phyloP scores from a whole-genome alignment of 192 early-diverging fungal genomes.

The Haplosporangium gracile region DNA sequence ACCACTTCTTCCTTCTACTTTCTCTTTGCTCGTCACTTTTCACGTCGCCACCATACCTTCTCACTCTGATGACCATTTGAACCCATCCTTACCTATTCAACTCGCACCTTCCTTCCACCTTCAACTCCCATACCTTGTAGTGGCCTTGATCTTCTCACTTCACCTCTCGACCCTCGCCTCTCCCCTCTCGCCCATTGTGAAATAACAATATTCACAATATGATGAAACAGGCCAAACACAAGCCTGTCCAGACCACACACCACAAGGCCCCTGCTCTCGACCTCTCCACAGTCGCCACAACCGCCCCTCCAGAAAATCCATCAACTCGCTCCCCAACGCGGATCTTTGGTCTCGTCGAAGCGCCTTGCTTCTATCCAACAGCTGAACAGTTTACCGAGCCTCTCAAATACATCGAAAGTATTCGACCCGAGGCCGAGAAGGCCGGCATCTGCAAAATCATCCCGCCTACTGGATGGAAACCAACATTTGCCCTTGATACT shows the following conservation, averaged over 20 bases:
- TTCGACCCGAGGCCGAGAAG: constrained; percentile 79
- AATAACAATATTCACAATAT: constrained; percentile 9
- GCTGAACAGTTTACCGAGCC: constrained; percentile 88
- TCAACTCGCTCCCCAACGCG: constrained; percentile 29
- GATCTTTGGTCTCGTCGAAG: constrained; percentile 81
- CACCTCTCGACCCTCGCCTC: background rate
- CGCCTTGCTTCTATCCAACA: constrained; percentile 87
- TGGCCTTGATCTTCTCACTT: background rate
- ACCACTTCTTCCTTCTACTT: background rate
- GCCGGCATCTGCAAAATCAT: constrained; percentile 94
- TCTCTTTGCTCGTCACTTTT: background rate
- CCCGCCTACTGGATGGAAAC: constrained; percentile 89
- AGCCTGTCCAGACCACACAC: constrained; percentile 8
- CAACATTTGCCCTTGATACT: constrained; percentile 87
- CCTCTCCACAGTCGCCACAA: constrained; percentile 42
- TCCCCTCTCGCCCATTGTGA: background rate
- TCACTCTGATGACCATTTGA: background rate
- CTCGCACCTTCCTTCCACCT: background rate
- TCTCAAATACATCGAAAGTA: constrained; percentile 86
- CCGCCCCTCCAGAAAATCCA: constrained; percentile 26
- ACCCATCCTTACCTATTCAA: background rate
- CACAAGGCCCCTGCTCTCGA: constrained; percentile 36
- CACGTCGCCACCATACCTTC: background rate
- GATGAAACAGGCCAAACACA: constrained; percentile 35
- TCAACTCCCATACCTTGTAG: background rate